Evolutionary conservation across 2,329 filamentous ascomycete species (phyloP).

Genomic region (Claviceps purpurea): DNA sequence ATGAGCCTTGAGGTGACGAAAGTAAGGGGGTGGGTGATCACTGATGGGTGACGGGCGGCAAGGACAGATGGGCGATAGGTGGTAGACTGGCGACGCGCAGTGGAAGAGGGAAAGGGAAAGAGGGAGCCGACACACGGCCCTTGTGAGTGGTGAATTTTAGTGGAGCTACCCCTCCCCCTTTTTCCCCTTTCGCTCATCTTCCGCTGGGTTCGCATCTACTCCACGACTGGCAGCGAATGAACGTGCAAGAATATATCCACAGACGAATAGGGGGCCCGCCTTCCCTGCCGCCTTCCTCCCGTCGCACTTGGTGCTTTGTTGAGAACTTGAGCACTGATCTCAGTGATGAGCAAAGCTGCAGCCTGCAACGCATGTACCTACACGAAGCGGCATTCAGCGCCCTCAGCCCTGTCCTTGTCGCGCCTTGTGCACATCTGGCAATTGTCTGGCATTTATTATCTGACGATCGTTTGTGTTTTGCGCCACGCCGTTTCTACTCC

Average conservation of each 20-base stretch:
- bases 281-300: neutral
- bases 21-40: neutral
- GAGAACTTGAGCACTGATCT: no score
- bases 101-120: conserved; percentile 15
- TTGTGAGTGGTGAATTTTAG: no score
- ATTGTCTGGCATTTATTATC: no score
- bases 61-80: conserved; percentile 7
- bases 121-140: conserved; percentile 6
- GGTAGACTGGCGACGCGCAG: conserved; percentile 10
- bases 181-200: neutral
- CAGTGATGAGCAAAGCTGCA: no score
- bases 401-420: no score
- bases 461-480: no score
- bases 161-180: neutral
- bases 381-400: no score
- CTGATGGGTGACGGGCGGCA: no score
- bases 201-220: neutral
- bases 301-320: neutral
- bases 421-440: no score
- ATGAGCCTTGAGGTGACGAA: conserved; percentile 4
- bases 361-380: no score
- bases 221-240: neutral
- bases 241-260: neutral
- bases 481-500: neutral
- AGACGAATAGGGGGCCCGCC: neutral